Evolutionary conservation across 2,329 filamentous ascomycete species (phyloP).

Genomic region (Laburnicola sp.): DNA sequence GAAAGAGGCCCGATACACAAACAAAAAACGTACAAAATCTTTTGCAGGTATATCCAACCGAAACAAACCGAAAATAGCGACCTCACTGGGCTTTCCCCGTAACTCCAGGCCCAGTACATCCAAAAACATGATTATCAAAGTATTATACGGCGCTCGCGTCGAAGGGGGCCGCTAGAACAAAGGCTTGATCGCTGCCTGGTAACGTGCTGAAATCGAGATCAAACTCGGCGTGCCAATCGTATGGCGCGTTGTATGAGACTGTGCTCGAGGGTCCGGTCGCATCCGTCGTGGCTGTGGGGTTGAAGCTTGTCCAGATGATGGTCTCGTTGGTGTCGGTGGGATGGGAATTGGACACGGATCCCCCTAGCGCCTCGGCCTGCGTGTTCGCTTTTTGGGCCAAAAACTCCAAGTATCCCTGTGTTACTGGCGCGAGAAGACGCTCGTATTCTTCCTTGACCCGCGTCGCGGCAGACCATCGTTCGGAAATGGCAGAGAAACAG

Average conservation of each 20-base stretch:
- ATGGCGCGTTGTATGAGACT: conserved; percentile 28
- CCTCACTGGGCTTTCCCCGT: no score
- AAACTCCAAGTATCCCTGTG: conserved; percentile 40
- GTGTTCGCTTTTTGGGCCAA: conserved; percentile 33
- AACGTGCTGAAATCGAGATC: conserved; percentile 28
- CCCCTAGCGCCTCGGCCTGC: conserved; percentile 8
- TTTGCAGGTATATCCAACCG: no score
- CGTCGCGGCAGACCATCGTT: conserved; percentile 41
- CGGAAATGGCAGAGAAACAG: conserved; percentile 40
- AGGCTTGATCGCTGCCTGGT: conserved; percentile 12
- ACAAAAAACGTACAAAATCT: no score
- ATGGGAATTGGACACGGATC: conserved; percentile 15
- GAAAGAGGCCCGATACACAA: no score
- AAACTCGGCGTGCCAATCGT: conserved; percentile 42
- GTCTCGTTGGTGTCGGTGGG: conserved; percentile 30
- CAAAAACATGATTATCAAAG: no score
- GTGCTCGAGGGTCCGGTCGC: conserved; percentile 23
- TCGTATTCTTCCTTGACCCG: conserved; percentile 42
- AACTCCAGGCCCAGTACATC: no score
- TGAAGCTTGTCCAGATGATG: conserved; percentile 36
- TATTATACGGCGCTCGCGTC: no score
- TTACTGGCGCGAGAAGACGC: conserved; percentile 33
- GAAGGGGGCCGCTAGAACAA: no score
- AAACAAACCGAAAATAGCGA: no score
- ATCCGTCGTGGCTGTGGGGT: conserved; percentile 31